Evolutionary conservation across 2,329 filamentous ascomycete species (phyloP), one percentile per base, ranked within the genome.

Genomic region (Fusarium napiforme): DNA sequence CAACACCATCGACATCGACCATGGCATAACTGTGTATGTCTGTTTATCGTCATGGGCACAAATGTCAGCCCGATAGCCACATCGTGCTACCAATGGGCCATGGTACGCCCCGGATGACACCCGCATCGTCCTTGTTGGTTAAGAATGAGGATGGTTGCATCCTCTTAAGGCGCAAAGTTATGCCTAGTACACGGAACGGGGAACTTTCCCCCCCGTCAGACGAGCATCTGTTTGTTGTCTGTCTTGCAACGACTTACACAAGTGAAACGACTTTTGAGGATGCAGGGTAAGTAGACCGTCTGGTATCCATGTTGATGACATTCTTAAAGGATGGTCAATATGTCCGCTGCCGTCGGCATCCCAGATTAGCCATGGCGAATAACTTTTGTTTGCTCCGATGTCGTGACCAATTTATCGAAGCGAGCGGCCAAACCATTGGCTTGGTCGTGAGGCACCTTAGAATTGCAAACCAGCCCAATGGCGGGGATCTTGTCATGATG

Each of bases 41-140:
- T 26, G n/a, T 49, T 66, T 57, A 37, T 58, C 62, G 64, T 63
- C 46, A 65, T 63, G 64, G 61, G 63, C 63, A 72, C 57, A 64
- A 60, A 69, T 67, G 39, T 72, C 62, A 67, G 71, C 61, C 64
- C 63, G 61, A 49, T 61, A 47, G 52, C 63, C 64, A 65, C 42
- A 57, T 63, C 60, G 74, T 77, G 67, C 61, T 57, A 71, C 40
- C 19, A 15, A 49, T 49, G 40, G 40, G 43, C 71, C 52, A 57
- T 55, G 43, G 52, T 60, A 59, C 63, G 58, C 61, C 61, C 50
- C 49, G 53, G 73, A 62, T 69, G 45, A 45, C 56, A 61, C 64
- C 70, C 59, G 56, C 49, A 53, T 63, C 62, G 40, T 67, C 56
- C 46, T 69, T 70, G 64, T 68, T 69, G 56, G 55, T 23, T 56